phyloP scores from a whole-genome alignment of 2,329 filamentous ascomycete genomes.

The Thielaviopsis ethacetica region DNA sequence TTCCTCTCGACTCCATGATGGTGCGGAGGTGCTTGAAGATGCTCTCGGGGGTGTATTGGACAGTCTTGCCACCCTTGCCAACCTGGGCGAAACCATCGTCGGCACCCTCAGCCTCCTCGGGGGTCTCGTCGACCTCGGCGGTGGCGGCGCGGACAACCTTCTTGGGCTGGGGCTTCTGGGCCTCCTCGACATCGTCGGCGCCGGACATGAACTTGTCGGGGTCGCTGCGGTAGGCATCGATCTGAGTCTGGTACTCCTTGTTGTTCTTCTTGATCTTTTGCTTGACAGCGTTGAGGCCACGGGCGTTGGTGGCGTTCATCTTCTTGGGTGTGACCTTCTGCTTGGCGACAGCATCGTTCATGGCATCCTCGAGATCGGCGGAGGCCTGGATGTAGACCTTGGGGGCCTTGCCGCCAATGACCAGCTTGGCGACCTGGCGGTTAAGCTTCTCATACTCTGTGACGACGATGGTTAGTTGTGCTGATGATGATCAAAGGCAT shows the following conservation, averaged over 20 bases:
- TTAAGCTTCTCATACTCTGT: slow-evolving; percentile 90
- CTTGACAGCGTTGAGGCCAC: slow-evolving; percentile 90
- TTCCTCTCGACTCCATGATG: slow-evolving; percentile 89
- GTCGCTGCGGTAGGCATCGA: slow-evolving; percentile 73
- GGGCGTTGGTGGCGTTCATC: slow-evolving; percentile 93
- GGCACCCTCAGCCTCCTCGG: slow-evolving; percentile 35
- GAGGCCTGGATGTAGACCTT: slow-evolving; percentile 88
- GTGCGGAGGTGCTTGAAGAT: slow-evolving; percentile 92
- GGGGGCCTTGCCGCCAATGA: slow-evolving; percentile 60
- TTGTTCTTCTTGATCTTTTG: slow-evolving; percentile 98
- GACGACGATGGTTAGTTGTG: neutral
- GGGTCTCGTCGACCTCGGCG: slow-evolving; percentile 30
- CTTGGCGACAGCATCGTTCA: slow-evolving; percentile 88
- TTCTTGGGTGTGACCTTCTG: slow-evolving; percentile 94
- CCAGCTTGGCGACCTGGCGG: slow-evolving; percentile 66
- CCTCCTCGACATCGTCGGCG: slow-evolving; percentile 47
- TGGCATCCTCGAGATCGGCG: slow-evolving; percentile 82
- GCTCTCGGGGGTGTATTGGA: slow-evolving; percentile 90
- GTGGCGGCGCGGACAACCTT: slow-evolving; percentile 27
- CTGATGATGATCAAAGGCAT: neutral
- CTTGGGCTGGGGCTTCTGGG: slow-evolving; percentile 26
- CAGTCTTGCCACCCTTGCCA: slow-evolving; percentile 71
- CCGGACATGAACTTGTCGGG: slow-evolving; percentile 81
- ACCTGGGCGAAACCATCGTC: slow-evolving; percentile 83
- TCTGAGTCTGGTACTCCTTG: slow-evolving; percentile 78